phyloP scores from a whole-genome alignment of 1,284 basidiomycete genomes.

The Dichomitus squalens region DNA sequence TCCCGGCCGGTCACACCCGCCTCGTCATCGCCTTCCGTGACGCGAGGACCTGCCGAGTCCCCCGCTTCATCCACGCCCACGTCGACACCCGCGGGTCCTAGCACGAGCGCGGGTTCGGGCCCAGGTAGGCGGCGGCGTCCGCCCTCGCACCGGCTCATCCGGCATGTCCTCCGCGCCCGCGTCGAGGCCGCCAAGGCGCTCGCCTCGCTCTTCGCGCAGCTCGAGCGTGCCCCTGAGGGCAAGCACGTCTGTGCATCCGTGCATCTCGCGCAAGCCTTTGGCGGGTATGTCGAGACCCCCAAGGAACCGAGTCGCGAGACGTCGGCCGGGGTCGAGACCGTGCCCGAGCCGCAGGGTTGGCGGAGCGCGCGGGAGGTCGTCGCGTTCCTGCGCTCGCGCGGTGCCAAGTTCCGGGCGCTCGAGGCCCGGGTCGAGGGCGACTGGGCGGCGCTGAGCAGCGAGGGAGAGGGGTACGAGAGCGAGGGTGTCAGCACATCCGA shows the following conservation, averaged over 20 bases:
- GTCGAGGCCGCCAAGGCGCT: slow-evolving; percentile 78
- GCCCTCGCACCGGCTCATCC: slow-evolving; percentile 79
- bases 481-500: slow-evolving; percentile 31
- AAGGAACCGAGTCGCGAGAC: slow-evolving; percentile 26
- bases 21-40: slow-evolving; percentile 38
- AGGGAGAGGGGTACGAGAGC: slow-evolving; percentile 52
- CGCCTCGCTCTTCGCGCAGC: slow-evolving; percentile 66
- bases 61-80: slow-evolving; percentile 43
- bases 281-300: slow-evolving; percentile 42
- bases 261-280: slow-evolving; percentile 62
- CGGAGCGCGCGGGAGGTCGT: slow-evolving; percentile 65
- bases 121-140: slow-evolving; percentile 51
- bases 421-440: slow-evolving; percentile 51
- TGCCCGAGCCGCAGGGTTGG: slow-evolving; percentile 48
- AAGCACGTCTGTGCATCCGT: slow-evolving; percentile 57
- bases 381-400: slow-evolving; percentile 59
- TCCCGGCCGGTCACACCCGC: slow-evolving; percentile 21
- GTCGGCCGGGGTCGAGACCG: slow-evolving; percentile 26
- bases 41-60: slow-evolving; percentile 20
- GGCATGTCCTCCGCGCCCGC: slow-evolving; percentile 82
- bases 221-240: slow-evolving; percentile 51
- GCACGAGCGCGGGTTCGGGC: background rate
- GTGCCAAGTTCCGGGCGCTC: slow-evolving; percentile 64
- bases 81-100: background rate
- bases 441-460: slow-evolving; percentile 66